Conservation (phyloP, 495 filamentous ascomycete genomes). For the Aspergillus sparsus region DNA sequence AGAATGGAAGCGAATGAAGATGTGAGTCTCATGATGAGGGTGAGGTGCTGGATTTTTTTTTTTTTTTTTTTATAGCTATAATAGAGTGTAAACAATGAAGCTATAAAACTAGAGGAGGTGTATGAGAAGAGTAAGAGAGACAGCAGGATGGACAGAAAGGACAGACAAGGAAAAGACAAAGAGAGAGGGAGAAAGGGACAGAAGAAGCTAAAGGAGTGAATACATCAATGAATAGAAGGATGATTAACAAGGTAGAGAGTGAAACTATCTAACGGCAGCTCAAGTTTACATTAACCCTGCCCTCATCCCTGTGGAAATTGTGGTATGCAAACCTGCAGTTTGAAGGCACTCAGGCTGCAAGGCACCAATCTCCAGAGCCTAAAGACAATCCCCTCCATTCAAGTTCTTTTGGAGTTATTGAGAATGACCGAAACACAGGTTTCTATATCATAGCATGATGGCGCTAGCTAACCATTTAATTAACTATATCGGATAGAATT, state of each 20-base stretch:
- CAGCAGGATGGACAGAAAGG: background rate
- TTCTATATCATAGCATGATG: too few species aligned
- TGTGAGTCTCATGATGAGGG: conserved; percentile 38
- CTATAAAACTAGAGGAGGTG: background rate
- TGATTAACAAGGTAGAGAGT: background rate
- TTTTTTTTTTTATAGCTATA: too few species aligned
- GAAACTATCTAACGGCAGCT: conserved; percentile 1
- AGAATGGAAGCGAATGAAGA: conserved; percentile 42
- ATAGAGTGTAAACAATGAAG: background rate
- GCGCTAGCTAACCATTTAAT: too few species aligned
- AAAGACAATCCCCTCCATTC: too few species aligned
- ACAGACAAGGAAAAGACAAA: background rate
- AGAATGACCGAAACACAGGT: too few species aligned
- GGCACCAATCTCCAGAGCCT: background rate
- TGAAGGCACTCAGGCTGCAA: conserved; percentile 9
- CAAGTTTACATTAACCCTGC: conserved; percentile 4
- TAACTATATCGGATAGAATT: too few species aligned
- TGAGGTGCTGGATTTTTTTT: background rate
- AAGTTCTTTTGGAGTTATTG: too few species aligned
- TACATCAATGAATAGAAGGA: background rate
- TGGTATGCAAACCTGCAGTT: conserved; percentile 14
- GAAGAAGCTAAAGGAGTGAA: background rate
- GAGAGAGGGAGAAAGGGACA: background rate
- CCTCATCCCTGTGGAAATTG: conserved; percentile 18
- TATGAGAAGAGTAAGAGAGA: background rate